Evolutionary conservation across 495 filamentous ascomycete genomes (phyloP).

Genomic region (Penicillium manginii): DNA sequence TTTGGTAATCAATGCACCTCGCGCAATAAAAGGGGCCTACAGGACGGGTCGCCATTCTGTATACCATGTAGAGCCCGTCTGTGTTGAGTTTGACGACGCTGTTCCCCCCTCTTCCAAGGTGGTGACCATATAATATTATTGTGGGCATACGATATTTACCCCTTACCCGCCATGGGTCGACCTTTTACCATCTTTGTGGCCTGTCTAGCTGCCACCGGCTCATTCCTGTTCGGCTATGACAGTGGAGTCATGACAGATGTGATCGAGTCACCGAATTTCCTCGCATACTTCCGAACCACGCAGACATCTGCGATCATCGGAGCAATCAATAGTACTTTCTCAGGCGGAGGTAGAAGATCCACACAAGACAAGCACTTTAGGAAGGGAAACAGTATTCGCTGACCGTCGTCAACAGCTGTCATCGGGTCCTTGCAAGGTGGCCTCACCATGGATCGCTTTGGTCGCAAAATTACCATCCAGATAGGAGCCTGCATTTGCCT

Average conservation of each 20-base stretch:
- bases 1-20: slow-evolving; percentile 5
- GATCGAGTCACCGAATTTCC: slow-evolving; percentile 52
- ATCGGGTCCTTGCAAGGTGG: slow-evolving; percentile 42
- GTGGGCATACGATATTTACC: background rate
- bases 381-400: background rate
- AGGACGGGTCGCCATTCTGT: slow-evolving; percentile 20
- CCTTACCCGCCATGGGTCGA: slow-evolving; percentile 41
- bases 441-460: slow-evolving; percentile 47
- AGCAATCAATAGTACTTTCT: slow-evolving; percentile 60
- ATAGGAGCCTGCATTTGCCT: slow-evolving; percentile 58
- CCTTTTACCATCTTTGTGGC: slow-evolving; percentile 47
- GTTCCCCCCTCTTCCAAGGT: background rate
- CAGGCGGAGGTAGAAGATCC: slow-evolving; percentile 47
- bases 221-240: slow-evolving; percentile 60
- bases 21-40: background rate
- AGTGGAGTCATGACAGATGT: slow-evolving; percentile 61
- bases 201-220: slow-evolving; percentile 50
- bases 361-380: slow-evolving; percentile 9
- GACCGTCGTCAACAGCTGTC: slow-evolving; percentile 24
- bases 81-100: background rate
- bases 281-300: slow-evolving; percentile 51
- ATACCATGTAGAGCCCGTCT: slow-evolving; percentile 7
- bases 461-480: slow-evolving; percentile 59
- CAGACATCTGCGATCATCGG: slow-evolving; percentile 55
- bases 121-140: background rate